Conservation (phyloP, 2,329 filamentous ascomycete species). For the Microdochium paspali region DNA sequence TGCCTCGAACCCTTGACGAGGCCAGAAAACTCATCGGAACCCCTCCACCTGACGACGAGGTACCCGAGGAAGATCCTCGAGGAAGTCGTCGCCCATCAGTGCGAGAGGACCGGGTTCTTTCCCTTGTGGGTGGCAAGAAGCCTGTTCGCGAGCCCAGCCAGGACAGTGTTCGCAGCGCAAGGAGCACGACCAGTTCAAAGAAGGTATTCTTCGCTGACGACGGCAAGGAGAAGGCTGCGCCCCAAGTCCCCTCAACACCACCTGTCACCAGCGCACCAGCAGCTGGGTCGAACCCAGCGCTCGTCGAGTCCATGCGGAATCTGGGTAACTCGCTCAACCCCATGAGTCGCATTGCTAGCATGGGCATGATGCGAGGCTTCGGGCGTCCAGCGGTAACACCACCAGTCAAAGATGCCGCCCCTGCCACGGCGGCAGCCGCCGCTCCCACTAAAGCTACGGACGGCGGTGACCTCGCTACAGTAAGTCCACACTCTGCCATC, state of each 20-base stretch:
- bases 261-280: constrained; percentile 14
- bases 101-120: constrained; percentile 62
- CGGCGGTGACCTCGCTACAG: constrained; percentile 47
- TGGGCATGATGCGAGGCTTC: constrained; percentile 67
- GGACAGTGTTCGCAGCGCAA: constrained; percentile 59
- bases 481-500: constrained; percentile 28
- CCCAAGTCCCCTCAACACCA: constrained; percentile 11
- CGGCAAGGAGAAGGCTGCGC: constrained; percentile 25
- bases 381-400: constrained; percentile 42
- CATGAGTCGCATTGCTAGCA: constrained; percentile 66
- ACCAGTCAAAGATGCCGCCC: constrained; percentile 22
- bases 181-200: constrained; percentile 50
- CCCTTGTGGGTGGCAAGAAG: constrained; percentile 60
- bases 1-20: constrained; percentile 89
- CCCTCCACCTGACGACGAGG: constrained; percentile 52
- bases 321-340: constrained; percentile 76
- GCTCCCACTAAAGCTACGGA: constrained; percentile 25
- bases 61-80: constrained; percentile 2
- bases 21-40: constrained; percentile 80
- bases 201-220: constrained; percentile 44
- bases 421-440: background rate
- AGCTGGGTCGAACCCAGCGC: constrained; percentile 41
- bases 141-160: constrained; percentile 59
- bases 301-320: constrained; percentile 73
- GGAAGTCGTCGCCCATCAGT: constrained; percentile 24